Conservation (phyloP, 192 early-diverging fungal species). For the Backusella circina region DNA sequence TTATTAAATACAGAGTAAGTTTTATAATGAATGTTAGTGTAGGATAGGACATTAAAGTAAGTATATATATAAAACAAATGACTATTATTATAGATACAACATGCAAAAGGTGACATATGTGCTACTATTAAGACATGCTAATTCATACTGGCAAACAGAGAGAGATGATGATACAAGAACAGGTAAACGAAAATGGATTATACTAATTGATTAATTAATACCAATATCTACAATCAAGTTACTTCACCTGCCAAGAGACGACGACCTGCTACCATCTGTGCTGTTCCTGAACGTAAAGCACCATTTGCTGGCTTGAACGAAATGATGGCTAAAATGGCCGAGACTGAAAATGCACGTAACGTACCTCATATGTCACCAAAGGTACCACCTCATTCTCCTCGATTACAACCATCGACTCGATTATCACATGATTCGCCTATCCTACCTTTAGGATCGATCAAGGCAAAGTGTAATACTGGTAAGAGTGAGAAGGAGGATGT, state of each 20-base stretch:
- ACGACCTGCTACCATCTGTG: constrained; percentile 31
- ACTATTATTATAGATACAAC: constrained; percentile 30
- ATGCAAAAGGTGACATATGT: constrained; percentile 39
- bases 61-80: no score
- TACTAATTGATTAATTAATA: neutral
- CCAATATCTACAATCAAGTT: neutral
- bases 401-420: neutral
- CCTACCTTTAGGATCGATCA: neutral
- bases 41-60: no score
- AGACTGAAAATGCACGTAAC: constrained; percentile 1
- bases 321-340: constrained; percentile 25
- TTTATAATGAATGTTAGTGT: neutral
- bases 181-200: neutral
- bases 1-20: constrained; percentile 28
- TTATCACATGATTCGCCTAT: neutral
- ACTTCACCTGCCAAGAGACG: constrained; percentile 32
- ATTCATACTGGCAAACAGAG: constrained; percentile 29
- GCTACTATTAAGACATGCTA: constrained; percentile 25
- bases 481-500: neutral
- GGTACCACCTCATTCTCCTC: neutral
- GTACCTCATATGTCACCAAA: neutral
- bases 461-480: neutral
- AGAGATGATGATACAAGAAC: constrained; percentile 10
- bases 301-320: constrained; percentile 23
- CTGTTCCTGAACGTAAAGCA: constrained; percentile 17